A percentile compares a stretch with the other conserved stretches of the same genome.
phyloP scores from a whole-genome alignment of 768 basidiomycete genomes.

The Tulasnella sp. region DNA sequence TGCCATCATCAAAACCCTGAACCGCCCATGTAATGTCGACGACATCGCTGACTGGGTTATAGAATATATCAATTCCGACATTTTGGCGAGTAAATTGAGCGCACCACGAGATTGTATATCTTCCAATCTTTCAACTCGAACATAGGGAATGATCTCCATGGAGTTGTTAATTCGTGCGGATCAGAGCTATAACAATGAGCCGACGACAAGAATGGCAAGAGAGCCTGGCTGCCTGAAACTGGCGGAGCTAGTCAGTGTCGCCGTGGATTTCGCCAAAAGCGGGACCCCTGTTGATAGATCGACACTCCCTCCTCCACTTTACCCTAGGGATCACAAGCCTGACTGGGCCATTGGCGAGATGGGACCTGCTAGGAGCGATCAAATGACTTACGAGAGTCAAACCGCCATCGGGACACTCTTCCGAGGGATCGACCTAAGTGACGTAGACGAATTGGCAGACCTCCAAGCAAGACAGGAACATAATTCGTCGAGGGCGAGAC shows the following conservation, averaged over 20 bases:
- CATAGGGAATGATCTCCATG: conserved; percentile 3
- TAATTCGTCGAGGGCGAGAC: not conserved
- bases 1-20: conserved; percentile 36
- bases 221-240: conserved; percentile 43
- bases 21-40: conserved; percentile 43
- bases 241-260: conserved; percentile 38
- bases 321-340: conserved; percentile 7
- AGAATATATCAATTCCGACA: conserved; percentile 58
- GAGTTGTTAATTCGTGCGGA: conserved; percentile 47
- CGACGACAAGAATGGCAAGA: conserved; percentile 37
- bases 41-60: conserved; percentile 63
- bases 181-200: conserved; percentile 21
- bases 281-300: conserved; percentile 16
- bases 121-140: not conserved
- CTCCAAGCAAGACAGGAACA: conserved; percentile 1
- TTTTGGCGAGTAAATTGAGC: conserved; percentile 46
- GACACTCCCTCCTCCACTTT: conserved; percentile 10
- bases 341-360: conserved; percentile 18
- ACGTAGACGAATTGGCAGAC: not conserved
- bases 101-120: too few species aligned
- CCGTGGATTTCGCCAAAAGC: conserved; percentile 21
- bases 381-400: conserved; percentile 36
- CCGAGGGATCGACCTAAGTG: conserved; percentile 47
- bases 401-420: conserved; percentile 53
- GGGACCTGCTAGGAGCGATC: not conserved